Conservation (phyloP, 2,329 filamentous ascomycete species). For the Thermothelomyces thermophilus region DNA sequence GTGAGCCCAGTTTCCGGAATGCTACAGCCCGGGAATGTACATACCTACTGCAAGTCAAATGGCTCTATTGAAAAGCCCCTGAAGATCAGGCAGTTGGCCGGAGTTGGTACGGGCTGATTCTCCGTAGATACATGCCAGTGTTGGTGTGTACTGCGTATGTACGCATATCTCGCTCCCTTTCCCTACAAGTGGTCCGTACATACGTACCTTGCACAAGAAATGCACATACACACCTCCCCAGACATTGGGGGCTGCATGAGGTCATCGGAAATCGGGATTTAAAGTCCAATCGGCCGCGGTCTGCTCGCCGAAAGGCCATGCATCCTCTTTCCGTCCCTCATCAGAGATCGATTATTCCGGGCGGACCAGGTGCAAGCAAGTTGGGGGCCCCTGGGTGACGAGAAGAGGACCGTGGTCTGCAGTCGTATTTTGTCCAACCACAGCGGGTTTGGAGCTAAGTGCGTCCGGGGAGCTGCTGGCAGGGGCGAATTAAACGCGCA, state of each 20-base stretch:
- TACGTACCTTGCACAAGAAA: too few species aligned
- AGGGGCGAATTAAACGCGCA: constrained; percentile 23
- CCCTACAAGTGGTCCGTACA: too few species aligned
- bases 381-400: not conserved
- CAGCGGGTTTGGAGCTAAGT: constrained; percentile 17
- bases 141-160: too few species aligned
- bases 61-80: not conserved
- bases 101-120: too few species aligned
- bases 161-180: too few species aligned
- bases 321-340: not conserved
- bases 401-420: constrained; percentile 2
- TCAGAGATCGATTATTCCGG: too few species aligned
- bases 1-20: not conserved
- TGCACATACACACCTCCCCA: not conserved
- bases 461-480: constrained; percentile 13
- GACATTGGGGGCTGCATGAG: not conserved
- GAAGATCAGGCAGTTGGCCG: not conserved
- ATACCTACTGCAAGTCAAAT: too few species aligned
- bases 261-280: not conserved
- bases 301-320: not conserved
- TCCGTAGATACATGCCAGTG: not conserved
- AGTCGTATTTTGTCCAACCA: constrained; percentile 40
- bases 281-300: constrained; percentile 6
- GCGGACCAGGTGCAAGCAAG: constrained; percentile 15
- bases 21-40: not conserved